Percentiles rank a stretch among this genome's conserved stretches.
Evolutionary conservation across 78 protist species (phyloP).

Genomic region (Guillardia theta): DNA sequence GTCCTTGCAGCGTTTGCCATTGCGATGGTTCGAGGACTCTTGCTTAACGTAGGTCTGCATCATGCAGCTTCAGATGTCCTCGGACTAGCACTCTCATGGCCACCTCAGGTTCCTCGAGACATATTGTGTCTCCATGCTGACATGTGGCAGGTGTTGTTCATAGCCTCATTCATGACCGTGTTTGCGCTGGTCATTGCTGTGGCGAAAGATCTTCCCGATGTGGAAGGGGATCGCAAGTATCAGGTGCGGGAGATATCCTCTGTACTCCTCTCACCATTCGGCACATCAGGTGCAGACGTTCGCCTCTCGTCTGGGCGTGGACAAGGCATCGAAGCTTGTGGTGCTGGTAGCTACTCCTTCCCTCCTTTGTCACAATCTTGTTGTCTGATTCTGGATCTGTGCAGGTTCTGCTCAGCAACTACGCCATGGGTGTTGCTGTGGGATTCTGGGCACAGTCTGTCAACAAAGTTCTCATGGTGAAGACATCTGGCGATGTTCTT

Average conservation of each 20-base stretch:
- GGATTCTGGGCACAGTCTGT: neutral
- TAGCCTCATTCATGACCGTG: neutral
- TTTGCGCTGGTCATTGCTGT: slow-evolving; percentile 15
- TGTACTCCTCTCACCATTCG: neutral
- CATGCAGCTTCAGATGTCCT: neutral
- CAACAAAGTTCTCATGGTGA: neutral
- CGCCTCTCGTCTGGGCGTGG: neutral
- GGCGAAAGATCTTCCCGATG: slow-evolving; percentile 21
- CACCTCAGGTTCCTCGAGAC: neutral
- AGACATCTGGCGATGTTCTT: too few relatives aligned
- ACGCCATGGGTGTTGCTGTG: neutral
- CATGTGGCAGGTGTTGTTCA: neutral
- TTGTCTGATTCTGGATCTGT: neutral
- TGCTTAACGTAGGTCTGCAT: slow-evolving; percentile 22
- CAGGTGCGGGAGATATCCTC: neutral
- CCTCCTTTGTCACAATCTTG: neutral
- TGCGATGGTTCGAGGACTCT: slow-evolving; percentile 1
- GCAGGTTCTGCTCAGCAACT: neutral
- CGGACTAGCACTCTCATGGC: neutral
- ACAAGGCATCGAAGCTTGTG: neutral
- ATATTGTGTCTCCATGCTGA: neutral
- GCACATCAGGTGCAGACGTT: slow-evolving; percentile 1
- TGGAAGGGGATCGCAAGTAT: slow-evolving; percentile 9
- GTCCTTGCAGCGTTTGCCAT: neutral
- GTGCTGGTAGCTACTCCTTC: neutral